These are phyloP conservation scores for Malus domestica DNA, from an alignment of 306 rosid species.

Conservation along the genomic window DNA sequence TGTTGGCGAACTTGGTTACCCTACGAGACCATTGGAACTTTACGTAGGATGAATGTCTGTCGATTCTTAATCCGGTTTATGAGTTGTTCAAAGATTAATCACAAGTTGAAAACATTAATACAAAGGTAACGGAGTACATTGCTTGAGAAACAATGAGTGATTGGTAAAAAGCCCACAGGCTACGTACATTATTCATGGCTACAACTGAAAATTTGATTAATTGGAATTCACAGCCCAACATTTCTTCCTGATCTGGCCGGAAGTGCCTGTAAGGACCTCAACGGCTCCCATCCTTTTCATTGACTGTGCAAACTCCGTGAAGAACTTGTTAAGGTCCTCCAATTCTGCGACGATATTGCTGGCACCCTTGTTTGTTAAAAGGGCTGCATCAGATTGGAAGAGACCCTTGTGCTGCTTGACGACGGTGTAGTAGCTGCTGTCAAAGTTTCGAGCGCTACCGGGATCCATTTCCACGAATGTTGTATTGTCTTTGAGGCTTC, in stretches of 20 bases:
- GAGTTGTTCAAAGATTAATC: no score
- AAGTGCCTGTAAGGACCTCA: slow-evolving; percentile 33
- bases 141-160: no score
- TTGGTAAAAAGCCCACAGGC: no score
- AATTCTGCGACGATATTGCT: slow-evolving; percentile 7
- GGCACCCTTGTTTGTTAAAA: slow-evolving; percentile 27
- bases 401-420: slow-evolving; percentile 44
- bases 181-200: background rate
- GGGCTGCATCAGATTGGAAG: slow-evolving; percentile 58
- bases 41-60: no score
- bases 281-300: slow-evolving; percentile 54
- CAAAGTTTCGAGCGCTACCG: slow-evolving; percentile 24
- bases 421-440: slow-evolving; percentile 25
- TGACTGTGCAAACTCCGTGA: slow-evolving; percentile 35
- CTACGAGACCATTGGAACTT: no score
- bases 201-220: background rate
- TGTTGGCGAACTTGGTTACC: no score
- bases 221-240: slow-evolving; percentile 41
- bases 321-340: slow-evolving; percentile 24
- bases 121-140: no score
- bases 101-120: no score
- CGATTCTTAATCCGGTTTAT: no score
- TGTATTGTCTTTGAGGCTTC: background rate
- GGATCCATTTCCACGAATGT: slow-evolving; percentile 48
- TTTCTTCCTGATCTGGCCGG: slow-evolving; percentile 43